These are phyloP conservation scores for Zelopaecilomyces penicillatus DNA, from an alignment of 2,329 filamentous ascomycete species.

Conservation along the genomic window DNA sequence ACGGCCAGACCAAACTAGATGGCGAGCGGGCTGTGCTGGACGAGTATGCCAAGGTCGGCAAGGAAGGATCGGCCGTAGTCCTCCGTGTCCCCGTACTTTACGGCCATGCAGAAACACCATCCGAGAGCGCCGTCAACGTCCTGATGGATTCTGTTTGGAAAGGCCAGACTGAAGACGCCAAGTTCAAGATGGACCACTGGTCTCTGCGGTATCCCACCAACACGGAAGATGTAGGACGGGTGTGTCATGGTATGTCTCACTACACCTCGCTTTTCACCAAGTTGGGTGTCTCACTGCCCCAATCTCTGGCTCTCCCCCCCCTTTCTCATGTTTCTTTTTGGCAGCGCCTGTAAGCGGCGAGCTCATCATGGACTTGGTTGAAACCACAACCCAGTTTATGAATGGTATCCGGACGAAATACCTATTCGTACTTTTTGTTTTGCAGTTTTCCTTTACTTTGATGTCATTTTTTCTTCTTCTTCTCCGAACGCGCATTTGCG, in stretches of 20 bases:
- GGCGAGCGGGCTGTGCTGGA: conserved; percentile 58
- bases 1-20: conserved; percentile 53
- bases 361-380: background rate
- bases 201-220: conserved; percentile 79
- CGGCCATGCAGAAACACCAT: conserved; percentile 59
- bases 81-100: conserved; percentile 80
- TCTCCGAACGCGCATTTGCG: no score
- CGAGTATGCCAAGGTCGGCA: conserved; percentile 41
- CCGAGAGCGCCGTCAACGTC: conserved; percentile 76
- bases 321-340: no score
- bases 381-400: no score
- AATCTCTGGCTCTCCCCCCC: no score
- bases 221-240: conserved; percentile 75
- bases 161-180: conserved; percentile 53
- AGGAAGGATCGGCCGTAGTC: conserved; percentile 53
- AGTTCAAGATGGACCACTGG: conserved; percentile 79
- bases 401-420: no score
- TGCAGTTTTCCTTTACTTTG: background rate
- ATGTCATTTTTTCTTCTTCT: background rate
- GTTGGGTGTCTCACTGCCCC: background rate
- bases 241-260: conserved; percentile 52
- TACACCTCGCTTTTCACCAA: conserved; percentile 4
- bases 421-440: no score
- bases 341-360: no score
- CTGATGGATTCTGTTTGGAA: conserved; percentile 71